These are phyloP conservation scores for Macrotyloma uniflorum DNA, from an alignment of 306 rosid genomes.

Conservation along the genomic window DNA sequence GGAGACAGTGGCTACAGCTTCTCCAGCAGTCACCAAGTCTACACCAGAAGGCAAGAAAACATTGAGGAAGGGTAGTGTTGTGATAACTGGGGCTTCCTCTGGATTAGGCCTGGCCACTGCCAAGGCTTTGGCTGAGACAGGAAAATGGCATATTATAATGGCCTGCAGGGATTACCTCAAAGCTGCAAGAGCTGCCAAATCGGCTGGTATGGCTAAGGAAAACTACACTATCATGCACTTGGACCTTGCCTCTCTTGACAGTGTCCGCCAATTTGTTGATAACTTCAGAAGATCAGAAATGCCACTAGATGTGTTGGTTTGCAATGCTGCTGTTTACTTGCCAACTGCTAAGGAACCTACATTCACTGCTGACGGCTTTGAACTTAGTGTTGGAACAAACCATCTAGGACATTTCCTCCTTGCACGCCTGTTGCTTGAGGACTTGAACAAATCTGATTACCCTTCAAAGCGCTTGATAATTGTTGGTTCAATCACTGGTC, in stretches of 20 bases:
- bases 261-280: conserved; percentile 90
- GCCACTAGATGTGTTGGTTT: conserved; percentile 86
- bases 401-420: conserved; percentile 98
- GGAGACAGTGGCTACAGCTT: conserved; percentile 61
- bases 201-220: conserved; percentile 83
- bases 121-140: conserved; percentile 92
- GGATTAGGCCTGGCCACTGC: conserved; percentile 97
- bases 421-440: conserved; percentile 75
- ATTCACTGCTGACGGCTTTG: conserved; percentile 95
- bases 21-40: conserved; percentile 64
- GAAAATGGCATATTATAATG: conserved; percentile 97
- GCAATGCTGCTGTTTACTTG: conserved; percentile 93
- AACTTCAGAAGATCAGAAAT: conserved; percentile 65
- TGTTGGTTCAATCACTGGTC: conserved; percentile 98
- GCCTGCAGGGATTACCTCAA: conserved; percentile 99
- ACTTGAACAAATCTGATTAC: conserved; percentile 81
- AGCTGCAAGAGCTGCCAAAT: conserved; percentile 92
- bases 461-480: conserved; percentile 89
- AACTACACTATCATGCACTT: conserved; percentile 89
- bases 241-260: conserved; percentile 93
- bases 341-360: conserved; percentile 97
- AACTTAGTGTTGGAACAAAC: conserved; percentile 93
- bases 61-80: conserved; percentile 82
- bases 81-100: conserved; percentile 95
- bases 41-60: conserved; percentile 89